Conservation (phyloP, 306 rosid species). For the Mucuna pruriens region DNA sequence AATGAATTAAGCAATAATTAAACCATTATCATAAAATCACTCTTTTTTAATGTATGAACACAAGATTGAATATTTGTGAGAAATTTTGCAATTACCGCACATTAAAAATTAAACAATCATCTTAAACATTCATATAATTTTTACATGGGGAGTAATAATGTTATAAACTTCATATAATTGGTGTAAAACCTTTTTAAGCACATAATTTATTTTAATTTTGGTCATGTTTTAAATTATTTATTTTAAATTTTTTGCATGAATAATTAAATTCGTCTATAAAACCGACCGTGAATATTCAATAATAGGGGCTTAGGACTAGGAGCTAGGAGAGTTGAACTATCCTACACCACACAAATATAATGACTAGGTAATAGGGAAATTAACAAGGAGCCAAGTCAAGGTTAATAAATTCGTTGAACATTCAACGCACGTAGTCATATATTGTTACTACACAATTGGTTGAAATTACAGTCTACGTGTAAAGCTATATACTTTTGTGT, state of each 20-base stretch:
- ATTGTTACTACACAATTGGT: background rate
- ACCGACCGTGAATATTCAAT: background rate
- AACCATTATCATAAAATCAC: too few relatives aligned
- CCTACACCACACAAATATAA: background rate
- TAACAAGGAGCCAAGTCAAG: background rate
- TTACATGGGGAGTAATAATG: too few relatives aligned
- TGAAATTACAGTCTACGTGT: background rate
- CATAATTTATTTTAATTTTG: too few relatives aligned
- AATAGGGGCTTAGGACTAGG: background rate
- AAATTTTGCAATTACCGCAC: too few relatives aligned
- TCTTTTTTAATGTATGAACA: too few relatives aligned
- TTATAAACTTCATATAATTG: too few relatives aligned
- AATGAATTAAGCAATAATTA: too few relatives aligned
- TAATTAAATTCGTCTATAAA: background rate
- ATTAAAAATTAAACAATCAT: too few relatives aligned
- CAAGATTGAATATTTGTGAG: too few relatives aligned
- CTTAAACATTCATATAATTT: too few relatives aligned
- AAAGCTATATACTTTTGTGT: background rate
- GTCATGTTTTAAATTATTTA: too few relatives aligned
- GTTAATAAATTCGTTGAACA: background rate
- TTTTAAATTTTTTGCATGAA: background rate
- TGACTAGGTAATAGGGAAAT: background rate
- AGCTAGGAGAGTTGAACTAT: background rate
- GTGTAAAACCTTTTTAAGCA: too few relatives aligned
- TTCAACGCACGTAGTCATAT: slow-evolving; percentile 22